Conservation (phyloP, 495 filamentous ascomycete species). For the Clavariopsis aquatica region DNA sequence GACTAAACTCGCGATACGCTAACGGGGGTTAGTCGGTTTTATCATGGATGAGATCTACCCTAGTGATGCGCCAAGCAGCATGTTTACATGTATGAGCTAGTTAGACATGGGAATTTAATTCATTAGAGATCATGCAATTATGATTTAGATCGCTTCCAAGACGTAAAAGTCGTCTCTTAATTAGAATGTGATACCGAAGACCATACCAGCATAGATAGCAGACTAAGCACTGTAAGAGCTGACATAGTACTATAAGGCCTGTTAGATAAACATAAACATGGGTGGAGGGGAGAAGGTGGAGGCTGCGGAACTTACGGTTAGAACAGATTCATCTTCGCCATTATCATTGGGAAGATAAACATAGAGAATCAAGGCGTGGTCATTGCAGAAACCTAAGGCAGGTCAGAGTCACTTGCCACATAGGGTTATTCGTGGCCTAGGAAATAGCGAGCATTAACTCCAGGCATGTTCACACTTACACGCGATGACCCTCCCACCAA, state of each 20-base stretch:
- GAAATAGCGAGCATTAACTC: conserved; percentile 20
- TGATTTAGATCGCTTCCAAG: background rate
- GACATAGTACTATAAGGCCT: conserved; percentile 43
- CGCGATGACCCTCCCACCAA: conserved; percentile 89
- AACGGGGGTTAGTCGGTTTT: no score
- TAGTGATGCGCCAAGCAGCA: no score
- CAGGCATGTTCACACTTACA: conserved; percentile 52
- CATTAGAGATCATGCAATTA: background rate
- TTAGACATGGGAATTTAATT: no score
- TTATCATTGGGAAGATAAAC: conserved; percentile 63
- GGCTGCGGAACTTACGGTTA: conserved; percentile 42
- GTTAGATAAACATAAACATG: conserved; percentile 14
- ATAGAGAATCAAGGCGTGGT: conserved; percentile 87
- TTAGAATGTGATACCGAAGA: no score
- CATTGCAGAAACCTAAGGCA: conserved; percentile 49
- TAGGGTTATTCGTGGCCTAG: background rate
- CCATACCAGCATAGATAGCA: background rate
- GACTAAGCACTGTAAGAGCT: conserved; percentile 42
- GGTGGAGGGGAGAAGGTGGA: background rate
- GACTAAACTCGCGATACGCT: background rate
- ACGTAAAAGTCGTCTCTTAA: no score
- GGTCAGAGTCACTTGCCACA: background rate
- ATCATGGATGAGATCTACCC: no score
- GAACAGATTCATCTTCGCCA: conserved; percentile 42
- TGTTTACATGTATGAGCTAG: background rate